These are phyloP conservation scores for Arthrobotrys iridis DNA, from an alignment of 2,329 filamentous ascomycete genomes.

Conservation along the genomic window DNA sequence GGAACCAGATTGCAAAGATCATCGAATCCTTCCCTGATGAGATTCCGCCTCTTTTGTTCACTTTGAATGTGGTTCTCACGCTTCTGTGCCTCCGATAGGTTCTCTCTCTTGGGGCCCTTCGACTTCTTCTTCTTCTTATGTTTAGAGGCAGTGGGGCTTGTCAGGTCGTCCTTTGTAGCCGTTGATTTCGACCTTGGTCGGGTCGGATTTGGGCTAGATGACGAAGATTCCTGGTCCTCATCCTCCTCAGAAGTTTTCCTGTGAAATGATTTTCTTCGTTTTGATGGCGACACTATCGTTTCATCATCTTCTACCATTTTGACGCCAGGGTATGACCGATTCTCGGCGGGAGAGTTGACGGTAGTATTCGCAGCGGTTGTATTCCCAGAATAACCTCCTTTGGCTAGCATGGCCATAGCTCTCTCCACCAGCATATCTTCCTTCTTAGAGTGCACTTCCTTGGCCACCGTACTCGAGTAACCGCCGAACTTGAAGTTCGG, in stretches of 20 bases:
- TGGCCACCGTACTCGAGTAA: conserved; percentile 38
- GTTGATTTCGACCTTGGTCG: conserved; percentile 32
- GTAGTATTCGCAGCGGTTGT: conserved; percentile 57
- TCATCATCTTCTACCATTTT: conserved; percentile 29
- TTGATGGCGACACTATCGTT: conserved; percentile 46
- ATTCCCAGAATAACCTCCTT: conserved; percentile 44
- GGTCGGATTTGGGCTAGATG: conserved; percentile 50
- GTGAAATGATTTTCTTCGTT: conserved; percentile 52
- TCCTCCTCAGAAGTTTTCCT: conserved; percentile 55
- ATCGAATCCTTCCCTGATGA: conserved; percentile 84
- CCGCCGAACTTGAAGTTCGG: conserved; percentile 58
- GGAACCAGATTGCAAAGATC: conserved; percentile 81
- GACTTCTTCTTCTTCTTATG: conserved; percentile 63
- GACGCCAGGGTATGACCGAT: conserved; percentile 51
- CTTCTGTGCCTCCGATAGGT: conserved; percentile 80
- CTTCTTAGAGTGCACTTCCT: conserved; percentile 40
- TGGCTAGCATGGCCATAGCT: conserved; percentile 55
- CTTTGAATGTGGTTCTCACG: conserved; percentile 86
- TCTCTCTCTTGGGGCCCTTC: conserved; percentile 68
- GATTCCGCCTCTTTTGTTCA: conserved; percentile 83
- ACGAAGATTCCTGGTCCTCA: conserved; percentile 55
- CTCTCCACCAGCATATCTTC: conserved; percentile 53
- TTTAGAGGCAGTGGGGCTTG: conserved; percentile 57
- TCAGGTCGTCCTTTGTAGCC: conserved; percentile 24
- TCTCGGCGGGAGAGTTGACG: conserved; percentile 57